Base-by-base conservation (phyloP, 1,284 basidiomycete genomes). In the Athelia sp. region DNA sequence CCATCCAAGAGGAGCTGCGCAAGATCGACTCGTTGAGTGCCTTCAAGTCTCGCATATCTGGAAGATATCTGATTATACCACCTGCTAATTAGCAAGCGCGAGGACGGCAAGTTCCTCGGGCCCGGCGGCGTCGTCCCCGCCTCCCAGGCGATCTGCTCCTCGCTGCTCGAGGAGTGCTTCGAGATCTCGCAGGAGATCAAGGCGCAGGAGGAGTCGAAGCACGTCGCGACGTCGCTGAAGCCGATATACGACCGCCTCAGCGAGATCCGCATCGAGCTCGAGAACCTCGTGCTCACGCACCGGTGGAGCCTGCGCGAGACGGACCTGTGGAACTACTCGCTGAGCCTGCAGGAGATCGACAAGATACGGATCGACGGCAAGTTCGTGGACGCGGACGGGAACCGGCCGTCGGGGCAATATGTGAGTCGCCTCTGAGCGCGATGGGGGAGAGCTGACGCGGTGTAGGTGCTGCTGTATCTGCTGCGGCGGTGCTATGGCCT, bases 251-350 rank as follows among this genome's bases (percentile, higher is more conserved):
- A 99, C 62, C 82, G 96, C 17, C 78, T 99, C 53, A 82, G 76
- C 53, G 88, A 90, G 61, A 87, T 98, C 62, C 84, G 94, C 52
- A 76, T 81, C 9, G 90, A 95, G 65, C 75, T 98, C 40, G 94
- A 98, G 71, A 84, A 88, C 54, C 73, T 98, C 45, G 92, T 92
- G 40, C 74, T 98, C 58, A 98, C 96, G 1, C 96, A 98, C 66
- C 85, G 97, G 43, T 99, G 97, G 97, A 97, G 90, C 51, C 71
- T 99, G 51, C 79, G 95, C 40, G 97, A 99, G 75, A 99, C 96
- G 0, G 96, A 98, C 61, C 72, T 96, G 19, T 96, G 88, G 79
- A 94, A 92, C 68, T 99, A 97, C 68, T 92, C 93, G 35, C 75
- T 96, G 47, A 92, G 92, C 62, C 72, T 99, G 56, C 90, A 96